Percentiles rank a stretch among this genome's conserved stretches.
Evolutionary conservation across 257 asterid genomes (phyloP).

Genomic region (Scutellaria minor): DNA sequence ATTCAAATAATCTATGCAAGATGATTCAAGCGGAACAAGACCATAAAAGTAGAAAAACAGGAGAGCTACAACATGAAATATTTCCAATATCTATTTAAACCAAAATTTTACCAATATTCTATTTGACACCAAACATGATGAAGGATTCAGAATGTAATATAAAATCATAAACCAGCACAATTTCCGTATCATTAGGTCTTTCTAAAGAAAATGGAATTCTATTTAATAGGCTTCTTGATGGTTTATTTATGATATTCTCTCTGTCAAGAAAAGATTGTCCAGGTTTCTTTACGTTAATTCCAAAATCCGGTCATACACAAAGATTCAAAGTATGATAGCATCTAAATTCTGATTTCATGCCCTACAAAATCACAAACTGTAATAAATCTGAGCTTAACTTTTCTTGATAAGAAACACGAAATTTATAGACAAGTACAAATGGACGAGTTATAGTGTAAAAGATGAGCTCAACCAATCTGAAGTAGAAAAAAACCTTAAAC

Average conservation of each 20-base stretch:
- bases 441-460: too few species aligned
- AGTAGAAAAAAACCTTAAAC: too few species aligned
- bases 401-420: too few species aligned
- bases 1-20: not conserved
- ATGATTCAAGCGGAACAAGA: not conserved
- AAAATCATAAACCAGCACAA: not conserved
- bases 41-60: not conserved
- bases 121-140: not conserved
- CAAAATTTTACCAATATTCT: not conserved
- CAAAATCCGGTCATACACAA: not conserved
- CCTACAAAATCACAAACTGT: not conserved
- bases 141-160: not conserved
- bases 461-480: too few species aligned
- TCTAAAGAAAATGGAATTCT: not conserved
- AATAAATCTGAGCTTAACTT: not conserved
- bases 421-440: too few species aligned
- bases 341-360: not conserved
- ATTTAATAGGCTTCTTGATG: not conserved
- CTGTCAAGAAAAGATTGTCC: not conserved
- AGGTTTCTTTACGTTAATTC: not conserved
- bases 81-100: not conserved
- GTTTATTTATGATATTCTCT: not conserved
- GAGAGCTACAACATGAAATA: not conserved
- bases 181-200: not conserved
- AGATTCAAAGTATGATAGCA: slow-evolving; percentile 12